Evolutionary conservation across 1,139 yeast genomes (phyloP), one percentile per base, ranked within the genome.

Genomic region (Fermentozyma sake): DNA sequence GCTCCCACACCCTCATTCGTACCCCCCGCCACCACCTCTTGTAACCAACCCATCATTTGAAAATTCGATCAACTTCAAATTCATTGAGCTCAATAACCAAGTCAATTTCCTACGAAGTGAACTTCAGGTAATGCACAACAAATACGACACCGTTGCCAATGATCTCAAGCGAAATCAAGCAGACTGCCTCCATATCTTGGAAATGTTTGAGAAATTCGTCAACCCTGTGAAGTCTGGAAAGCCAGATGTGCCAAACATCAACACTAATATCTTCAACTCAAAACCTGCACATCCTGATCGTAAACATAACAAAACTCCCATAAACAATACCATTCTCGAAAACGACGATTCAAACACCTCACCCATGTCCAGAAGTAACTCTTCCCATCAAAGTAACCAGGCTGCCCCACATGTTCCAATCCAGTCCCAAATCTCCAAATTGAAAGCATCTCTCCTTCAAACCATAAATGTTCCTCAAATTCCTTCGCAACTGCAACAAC

Each of bases 141-240:
- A 66, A 26, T 68, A 68, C 36, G 79, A 73, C 18, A 41, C 58
- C 7, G 59, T 72, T 5, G 52, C 56, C 17, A 68, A 61, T 6
- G 78, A 73, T 22, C 42, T 72, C 31, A 59, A 65, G 22, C 57
- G 58, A 27, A 61, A 67, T n/a, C 72, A 70, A 38, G 41, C 58
- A 28, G 81, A 76, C 40, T 57, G 72, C 48, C 63, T 75, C 2
- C 61, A 61, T 18, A 33, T 75, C 4, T 43, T 76, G 20, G 81
- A 75, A 25, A 45, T 68, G 26, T 41, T 74, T 25, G 72, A 68
- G 29, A 64, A 52, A 23, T 36, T 48, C 14, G 4, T 14, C 6
- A 9, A 18, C 12, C 7, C 22, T 4, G 22, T 22, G 13, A 33
- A 31, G 14, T 15, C 15, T 7, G 30, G 22, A 14, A 22, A 19